Evolutionary conservation across 352 stramenopile genomes (phyloP), one percentile per base, ranked within the genome.

Genomic region (Paralagenidium karlingii): DNA sequence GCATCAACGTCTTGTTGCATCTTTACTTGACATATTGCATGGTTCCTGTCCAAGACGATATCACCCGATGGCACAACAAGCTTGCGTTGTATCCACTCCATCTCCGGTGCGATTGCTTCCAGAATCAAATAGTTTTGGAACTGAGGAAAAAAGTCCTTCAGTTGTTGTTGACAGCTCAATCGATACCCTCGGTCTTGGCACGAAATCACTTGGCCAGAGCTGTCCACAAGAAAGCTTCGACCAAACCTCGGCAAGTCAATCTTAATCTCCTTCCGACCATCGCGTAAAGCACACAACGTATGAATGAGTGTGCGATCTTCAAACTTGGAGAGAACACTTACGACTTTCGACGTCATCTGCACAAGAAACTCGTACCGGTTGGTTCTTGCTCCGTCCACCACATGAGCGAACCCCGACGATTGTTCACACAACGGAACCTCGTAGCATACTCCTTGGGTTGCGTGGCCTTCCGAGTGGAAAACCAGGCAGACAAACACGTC

Each of bases 201-300:
- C 1, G 63, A 77, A 8, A 39, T 36, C 0, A 77, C 36, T 3
- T 54, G 28, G 9, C 31, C 27, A 4, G 25, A 6, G 1, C 27
- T 15, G 12, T 64, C 46, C 4, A 68, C 18, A 3, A 20, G 16
- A 49, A 82, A 74, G 1, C 28, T 60, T 21, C 75, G 26, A 1
- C 58, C 55, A 18, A 60, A 79, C 0, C 68, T 46, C 2, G 65
- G 65, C 1, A 79, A 28, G 16, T 64, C 49, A 32, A 79, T 44
- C n/a, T 64, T 58, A 3, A 76, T 15, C 7, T 32, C 10, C n/a
- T n/a, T n/a, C n/a, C n/a, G n/a, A n/a, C n/a, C n/a, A n/a, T n/a
- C n/a, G n/a, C n/a, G n/a, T n/a, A n/a, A n/a, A n/a, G n/a, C n/a
- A 8, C 34, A 24, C 5, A 68, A 38, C 2, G 51, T 38, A 43